Evolutionary conservation across 805 yeast genomes (phyloP).

Genomic region (Torulaspora indica): DNA sequence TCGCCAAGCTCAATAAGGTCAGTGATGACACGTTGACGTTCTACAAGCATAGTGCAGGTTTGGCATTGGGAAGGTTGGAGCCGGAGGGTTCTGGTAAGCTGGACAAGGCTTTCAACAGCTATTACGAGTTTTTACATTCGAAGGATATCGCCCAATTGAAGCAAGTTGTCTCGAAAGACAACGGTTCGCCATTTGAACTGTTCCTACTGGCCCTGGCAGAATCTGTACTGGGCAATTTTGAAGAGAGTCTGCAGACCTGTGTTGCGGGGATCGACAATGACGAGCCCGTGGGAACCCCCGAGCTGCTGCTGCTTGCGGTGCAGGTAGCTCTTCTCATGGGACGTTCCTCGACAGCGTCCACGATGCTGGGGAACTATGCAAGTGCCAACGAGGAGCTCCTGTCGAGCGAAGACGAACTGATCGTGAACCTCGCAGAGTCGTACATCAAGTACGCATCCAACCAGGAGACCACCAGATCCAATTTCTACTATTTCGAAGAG

Average conservation of each 20-base stretch:
- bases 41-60: conserved; percentile 36
- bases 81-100: conserved; percentile 23
- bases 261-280: conserved; percentile 44
- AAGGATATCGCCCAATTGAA: conserved; percentile 20
- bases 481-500: conserved; percentile 75
- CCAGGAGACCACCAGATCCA: conserved; percentile 38
- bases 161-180: conserved; percentile 12
- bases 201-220: conserved; percentile 30
- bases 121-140: conserved; percentile 23
- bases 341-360: conserved; percentile 43
- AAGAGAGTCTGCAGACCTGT: conserved; percentile 38
- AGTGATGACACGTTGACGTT: conserved; percentile 28
- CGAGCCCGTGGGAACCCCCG: conserved; percentile 36
- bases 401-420: conserved; percentile 57
- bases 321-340: conserved; percentile 41
- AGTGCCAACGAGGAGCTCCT: conserved; percentile 45
- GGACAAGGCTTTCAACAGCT: conserved; percentile 32
- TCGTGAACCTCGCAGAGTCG: conserved; percentile 74
- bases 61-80: conserved; percentile 30
- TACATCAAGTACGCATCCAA: conserved; percentile 50
- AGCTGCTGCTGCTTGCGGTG: conserved; percentile 40
- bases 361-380: conserved; percentile 41
- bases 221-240: conserved; percentile 27
- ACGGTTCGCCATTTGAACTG: conserved; percentile 24
- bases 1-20: conserved; percentile 40